Base-by-base conservation (phyloP, 768 basidiomycete genomes). In the Austroboletus festivus region DNA sequence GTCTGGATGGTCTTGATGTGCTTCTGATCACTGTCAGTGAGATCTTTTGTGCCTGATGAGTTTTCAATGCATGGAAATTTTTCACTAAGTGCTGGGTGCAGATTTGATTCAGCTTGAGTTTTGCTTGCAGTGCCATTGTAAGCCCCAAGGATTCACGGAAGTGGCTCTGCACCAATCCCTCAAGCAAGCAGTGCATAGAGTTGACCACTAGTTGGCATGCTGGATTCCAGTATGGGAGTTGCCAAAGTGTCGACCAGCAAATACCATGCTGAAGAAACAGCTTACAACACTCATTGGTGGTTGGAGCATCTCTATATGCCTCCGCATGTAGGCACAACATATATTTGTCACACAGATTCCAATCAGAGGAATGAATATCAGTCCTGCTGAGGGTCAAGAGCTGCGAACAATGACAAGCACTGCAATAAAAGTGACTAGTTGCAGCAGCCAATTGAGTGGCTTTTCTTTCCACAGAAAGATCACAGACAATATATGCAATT, bases 391-490 rank as follows among this genome's bases (percentile, higher is more conserved):
- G 42, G 2, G 40, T 52, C 9, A 18, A 16, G 4, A 43, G 39
- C 15, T 57, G 47, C 22, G 13, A 43, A 42, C 60, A 59, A 4
- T 62, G 20, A 23, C 72, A 73, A 3, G 65, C 47, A 9, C 57
- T 57, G 48, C 71, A 72, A 44, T 59, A 72, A 18, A 59, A 55
- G 23, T 69, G 44, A 8, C 60, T 59, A 2, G 44, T 44, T 12
- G 43, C 35, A 13, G 52, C 46, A 3, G 67, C 65, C n/a, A 63
- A 15, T 13, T 61, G 65, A 4, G 62, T 41, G 1, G 59, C 34
- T 47, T 71, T 69, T 12, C 61, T 48, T 13, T 59, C 56, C 24
- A 65, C 67, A 9, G 63, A 60, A 12, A 73, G 62, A 47, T 73
- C 31, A 33, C 31, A 33, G 31, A 33, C 13, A 13, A 33, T 13